Conservation (phyloP, 345 rosid species). For the Gossypium anomalum region DNA sequence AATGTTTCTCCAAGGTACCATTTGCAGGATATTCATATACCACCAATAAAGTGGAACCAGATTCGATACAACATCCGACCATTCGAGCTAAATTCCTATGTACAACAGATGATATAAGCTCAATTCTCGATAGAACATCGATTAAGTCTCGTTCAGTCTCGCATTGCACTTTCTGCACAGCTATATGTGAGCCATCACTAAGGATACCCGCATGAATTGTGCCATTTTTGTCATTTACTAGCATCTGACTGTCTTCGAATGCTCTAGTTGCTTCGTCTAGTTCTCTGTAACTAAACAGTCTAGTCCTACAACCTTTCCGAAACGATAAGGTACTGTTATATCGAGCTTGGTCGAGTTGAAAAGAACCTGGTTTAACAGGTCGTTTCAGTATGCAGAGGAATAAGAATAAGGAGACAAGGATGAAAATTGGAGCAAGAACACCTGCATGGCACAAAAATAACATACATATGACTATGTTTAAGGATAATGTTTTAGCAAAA, state of each 20-base stretch:
- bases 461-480: too few species aligned
- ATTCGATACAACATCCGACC: conserved; percentile 66
- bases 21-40: conserved; percentile 72
- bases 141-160: conserved; percentile 51
- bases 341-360: conserved; percentile 32
- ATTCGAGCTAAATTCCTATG: conserved; percentile 65
- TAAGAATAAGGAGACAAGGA: conserved; percentile 46
- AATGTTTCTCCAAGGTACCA: conserved; percentile 53
- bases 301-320: conserved; percentile 65
- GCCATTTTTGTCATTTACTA: conserved; percentile 42
- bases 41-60: conserved; percentile 43
- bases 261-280: conserved; percentile 68
- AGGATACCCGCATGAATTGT: conserved; percentile 52
- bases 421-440: conserved; percentile 42
- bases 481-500: background rate
- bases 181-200: conserved; percentile 56
- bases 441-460: conserved; percentile 29
- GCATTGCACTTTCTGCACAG: conserved; percentile 60
- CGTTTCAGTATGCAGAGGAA: conserved; percentile 51
- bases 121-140: conserved; percentile 51
- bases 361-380: conserved; percentile 33
- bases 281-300: conserved; percentile 59
- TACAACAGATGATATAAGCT: conserved; percentile 48
- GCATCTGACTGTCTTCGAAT: conserved; percentile 51
- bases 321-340: conserved; percentile 46